These are phyloP conservation scores for Didymellaceae sp. DNA, from an alignment of 2,329 filamentous ascomycete species.

Conservation along the genomic window DNA sequence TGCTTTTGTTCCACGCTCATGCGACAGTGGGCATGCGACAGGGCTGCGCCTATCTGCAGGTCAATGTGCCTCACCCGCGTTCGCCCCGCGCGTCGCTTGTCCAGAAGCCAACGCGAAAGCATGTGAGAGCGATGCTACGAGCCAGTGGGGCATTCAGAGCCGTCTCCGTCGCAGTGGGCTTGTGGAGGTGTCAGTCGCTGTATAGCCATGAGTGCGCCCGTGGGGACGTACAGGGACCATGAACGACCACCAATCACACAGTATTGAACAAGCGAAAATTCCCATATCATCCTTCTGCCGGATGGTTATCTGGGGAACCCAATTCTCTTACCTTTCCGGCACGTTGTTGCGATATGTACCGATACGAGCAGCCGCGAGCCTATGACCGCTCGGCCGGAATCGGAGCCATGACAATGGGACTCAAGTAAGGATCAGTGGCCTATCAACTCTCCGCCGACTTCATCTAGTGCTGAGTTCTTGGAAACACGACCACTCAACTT, in stretches of 20 bases:
- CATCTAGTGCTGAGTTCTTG: conserved; percentile 17
- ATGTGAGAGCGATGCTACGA: conserved; percentile 16
- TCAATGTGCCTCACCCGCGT: conserved; percentile 17
- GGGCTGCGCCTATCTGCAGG: conserved; percentile 17
- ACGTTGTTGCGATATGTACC: conserved; percentile 21
- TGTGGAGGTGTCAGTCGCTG: conserved; percentile 22
- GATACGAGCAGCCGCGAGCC: conserved; percentile 23
- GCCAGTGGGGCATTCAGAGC: conserved; percentile 26
- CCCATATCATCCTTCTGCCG: conserved; percentile 1
- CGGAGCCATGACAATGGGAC: conserved; percentile 35
- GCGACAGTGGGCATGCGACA: conserved; percentile 14
- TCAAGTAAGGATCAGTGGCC: conserved; percentile 29
- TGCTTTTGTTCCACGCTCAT: conserved; percentile 13
- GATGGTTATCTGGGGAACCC: conserved; percentile 29
- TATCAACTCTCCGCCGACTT: conserved; percentile 22
- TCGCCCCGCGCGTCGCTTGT: conserved; percentile 15
- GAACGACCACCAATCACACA: conserved; percentile 9
- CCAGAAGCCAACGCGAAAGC: conserved; percentile 12
- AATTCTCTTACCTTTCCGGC: conserved; percentile 27
- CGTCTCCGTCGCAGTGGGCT: conserved; percentile 22
- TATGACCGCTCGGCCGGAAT: conserved; percentile 34
- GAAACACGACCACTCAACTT: conserved; percentile 19
- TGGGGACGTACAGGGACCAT: conserved; percentile 27
- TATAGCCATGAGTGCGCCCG: conserved; percentile 21
- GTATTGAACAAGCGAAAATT: conserved; percentile 5